Percentiles rank a stretch among this genome's conserved stretches.
phyloP scores from a whole-genome alignment of 345 rosid species.

The Acer yangbiense region DNA sequence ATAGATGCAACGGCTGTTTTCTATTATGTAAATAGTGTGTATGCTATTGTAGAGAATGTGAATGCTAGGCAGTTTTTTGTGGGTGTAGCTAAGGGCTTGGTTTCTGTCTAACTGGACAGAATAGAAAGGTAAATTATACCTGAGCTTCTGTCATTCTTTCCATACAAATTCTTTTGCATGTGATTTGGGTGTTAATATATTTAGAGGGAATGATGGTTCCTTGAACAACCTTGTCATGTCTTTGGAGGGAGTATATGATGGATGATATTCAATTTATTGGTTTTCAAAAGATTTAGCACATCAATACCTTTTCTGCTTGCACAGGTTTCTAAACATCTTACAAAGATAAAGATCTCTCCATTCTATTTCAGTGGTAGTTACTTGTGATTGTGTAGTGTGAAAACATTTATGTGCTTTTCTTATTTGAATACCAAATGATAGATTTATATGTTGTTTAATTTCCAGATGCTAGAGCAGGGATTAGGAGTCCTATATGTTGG shows the following conservation, averaged over 20 bases:
- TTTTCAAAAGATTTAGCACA: not conserved
- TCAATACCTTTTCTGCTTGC: not conserved
- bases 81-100: slow-evolving; percentile 7
- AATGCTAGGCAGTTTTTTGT: slow-evolving; percentile 24
- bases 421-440: not conserved
- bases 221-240: not conserved
- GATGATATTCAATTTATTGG: slow-evolving; percentile 6
- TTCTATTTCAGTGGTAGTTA: not conserved
- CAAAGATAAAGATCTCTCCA: not conserved
- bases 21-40: slow-evolving; percentile 35
- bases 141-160: slow-evolving; percentile 16
- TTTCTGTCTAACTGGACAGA: slow-evolving; percentile 9
- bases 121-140: slow-evolving; percentile 11
- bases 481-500: not conserved
- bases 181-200: slow-evolving; percentile 3
- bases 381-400: not conserved
- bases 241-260: slow-evolving; percentile 2
- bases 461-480: not conserved
- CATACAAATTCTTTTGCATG: slow-evolving; percentile 6
- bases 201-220: not conserved
- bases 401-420: not conserved
- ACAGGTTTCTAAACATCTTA: not conserved
- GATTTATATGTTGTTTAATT: not conserved
- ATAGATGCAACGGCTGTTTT: not conserved
- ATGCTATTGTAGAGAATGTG: slow-evolving; percentile 29